Conservation (phyloP, 129 eudicot genomes). For the Tanacetum coccineum region DNA sequence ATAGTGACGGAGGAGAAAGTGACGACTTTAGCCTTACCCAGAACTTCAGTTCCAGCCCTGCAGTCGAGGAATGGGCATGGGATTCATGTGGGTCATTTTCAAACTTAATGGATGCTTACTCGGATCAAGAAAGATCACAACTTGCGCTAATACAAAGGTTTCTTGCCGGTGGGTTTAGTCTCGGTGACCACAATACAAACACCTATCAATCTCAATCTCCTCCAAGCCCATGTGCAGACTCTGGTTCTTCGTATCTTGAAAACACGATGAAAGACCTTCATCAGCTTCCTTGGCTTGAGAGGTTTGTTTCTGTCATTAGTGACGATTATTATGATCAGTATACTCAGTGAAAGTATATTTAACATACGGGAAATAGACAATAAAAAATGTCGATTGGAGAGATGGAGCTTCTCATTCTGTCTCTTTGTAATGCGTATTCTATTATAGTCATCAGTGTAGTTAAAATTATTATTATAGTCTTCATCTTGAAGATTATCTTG, state of each 20-base stretch:
- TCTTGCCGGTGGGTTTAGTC: conserved; percentile 75
- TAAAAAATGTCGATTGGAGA: conserved; percentile 4
- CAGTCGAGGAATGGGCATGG: conserved; percentile 74
- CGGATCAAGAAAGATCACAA: conserved; percentile 95
- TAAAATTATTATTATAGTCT: conserved; percentile 25
- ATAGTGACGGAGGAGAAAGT: conserved; percentile 36
- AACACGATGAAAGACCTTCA: conserved; percentile 87
- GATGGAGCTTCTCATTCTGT: conserved; percentile 19
- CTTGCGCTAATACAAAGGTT: conserved; percentile 86
- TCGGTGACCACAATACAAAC: conserved; percentile 54
- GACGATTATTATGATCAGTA: conserved; percentile 84
- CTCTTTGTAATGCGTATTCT: conserved; percentile 1
- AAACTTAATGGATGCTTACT: conserved; percentile 72
- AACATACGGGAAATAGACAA: conserved; percentile 2
- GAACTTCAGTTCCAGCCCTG: conserved; percentile 32
- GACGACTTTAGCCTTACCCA: conserved; percentile 46
- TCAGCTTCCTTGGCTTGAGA: conserved; percentile 99
- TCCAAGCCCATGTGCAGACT: conserved; percentile 56
- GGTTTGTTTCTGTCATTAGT: conserved; percentile 88
- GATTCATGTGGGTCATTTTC: conserved; percentile 76
- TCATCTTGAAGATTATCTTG: conserved; percentile 30
- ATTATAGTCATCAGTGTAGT: conserved; percentile 12
- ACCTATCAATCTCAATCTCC: conserved; percentile 51
- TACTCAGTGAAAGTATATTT: conserved; percentile 30
- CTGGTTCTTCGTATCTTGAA: conserved; percentile 53